A percentile compares a stretch with the other conserved stretches of the same genome.
phyloP scores from a whole-genome alignment of 257 asterid species.

The Solanum pinnatisectum region DNA sequence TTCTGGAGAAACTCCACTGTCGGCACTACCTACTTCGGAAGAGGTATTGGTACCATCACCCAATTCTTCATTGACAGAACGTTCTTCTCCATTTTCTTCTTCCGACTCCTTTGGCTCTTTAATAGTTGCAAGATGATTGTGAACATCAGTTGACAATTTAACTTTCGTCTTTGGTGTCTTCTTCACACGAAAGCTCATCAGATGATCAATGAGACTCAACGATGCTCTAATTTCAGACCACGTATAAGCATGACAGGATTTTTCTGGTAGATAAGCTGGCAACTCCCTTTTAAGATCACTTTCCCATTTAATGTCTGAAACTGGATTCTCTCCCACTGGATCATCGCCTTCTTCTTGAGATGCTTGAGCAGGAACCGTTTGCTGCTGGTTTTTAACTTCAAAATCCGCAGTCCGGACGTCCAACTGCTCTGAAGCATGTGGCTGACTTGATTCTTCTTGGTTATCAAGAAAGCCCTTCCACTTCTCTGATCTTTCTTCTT shows the following conservation, averaged over 20 bases:
- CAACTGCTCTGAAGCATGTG: conserved; percentile 19
- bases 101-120: conserved; percentile 23
- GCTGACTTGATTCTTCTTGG: conserved; percentile 28
- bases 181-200: conserved; percentile 64
- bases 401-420: conserved; percentile 13
- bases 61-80: conserved; percentile 20
- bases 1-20: conserved; percentile 23
- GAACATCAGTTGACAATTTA: conserved; percentile 7
- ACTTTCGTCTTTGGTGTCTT: conserved; percentile 29
- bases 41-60: conserved; percentile 26
- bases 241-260: conserved; percentile 37
- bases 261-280: conserved; percentile 22
- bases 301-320: conserved; percentile 19
- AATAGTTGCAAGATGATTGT: conserved; percentile 35
- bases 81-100: conserved; percentile 29
- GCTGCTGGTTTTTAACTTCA: conserved; percentile 22
- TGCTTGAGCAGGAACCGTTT: conserved; percentile 18
- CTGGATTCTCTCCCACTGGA: conserved; percentile 20
- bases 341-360: conserved; percentile 25
- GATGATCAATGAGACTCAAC: conserved; percentile 39
- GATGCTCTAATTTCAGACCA: conserved; percentile 64
- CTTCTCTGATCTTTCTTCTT: conserved; percentile 67
- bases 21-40: conserved; percentile 18
- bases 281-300: conserved; percentile 19
- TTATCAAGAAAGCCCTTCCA: conserved; percentile 74